Evolutionary conservation across 2,329 filamentous ascomycete species (phyloP), one percentile per base, ranked within the genome.

Genomic region (Polytolypa hystricis): DNA sequence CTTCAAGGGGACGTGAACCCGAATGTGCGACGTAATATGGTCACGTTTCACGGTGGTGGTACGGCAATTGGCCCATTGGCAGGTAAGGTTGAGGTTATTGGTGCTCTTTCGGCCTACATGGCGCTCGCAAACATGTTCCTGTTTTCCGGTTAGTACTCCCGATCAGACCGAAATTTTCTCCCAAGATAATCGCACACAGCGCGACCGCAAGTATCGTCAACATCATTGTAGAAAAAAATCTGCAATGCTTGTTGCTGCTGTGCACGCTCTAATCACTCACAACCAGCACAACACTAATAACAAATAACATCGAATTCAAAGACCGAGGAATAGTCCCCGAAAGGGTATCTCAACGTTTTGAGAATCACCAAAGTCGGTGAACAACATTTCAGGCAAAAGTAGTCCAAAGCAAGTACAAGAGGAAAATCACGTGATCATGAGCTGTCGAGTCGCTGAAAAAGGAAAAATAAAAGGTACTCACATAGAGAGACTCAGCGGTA

Each of bases 61-160:
- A 45, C 86, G 79, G 68, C 91, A 98, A 46, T 81, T 82, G 51
- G 87, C 91, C 91, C 91, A 98, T 59, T 93, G 84, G 66, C 91
- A 98, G 37, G 86, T 95, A 58, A 98, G 65, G 63, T 91, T 96
- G 55, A 98, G 71, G 65, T 98, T 98, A 70, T 96, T 96, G 56
- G 91, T 98, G 68, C 84, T 93, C 71, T 98, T 98, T 64, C 91
- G 85, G 47, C 91, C 91, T 58, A 98, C 87, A 70, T 98, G 91
- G 55, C 86, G 84, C 61, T 96, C 91, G 64, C 91, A 96, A 49
- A 98, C 87, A 63, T 98, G 91, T 54, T 96, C 89, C 87, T 96
- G 52, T 27, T 23, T 14, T 26, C 8, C n/a, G 21, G 15, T 28
- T 18, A 29, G 30, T 27, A n/a, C n/a, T n/a, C n/a, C n/a, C n/a